A percentile compares a stretch with the other conserved stretches of the same genome.
Evolutionary conservation across 331 rosid species (phyloP).

Genomic region (Prunus yedoensis): DNA sequence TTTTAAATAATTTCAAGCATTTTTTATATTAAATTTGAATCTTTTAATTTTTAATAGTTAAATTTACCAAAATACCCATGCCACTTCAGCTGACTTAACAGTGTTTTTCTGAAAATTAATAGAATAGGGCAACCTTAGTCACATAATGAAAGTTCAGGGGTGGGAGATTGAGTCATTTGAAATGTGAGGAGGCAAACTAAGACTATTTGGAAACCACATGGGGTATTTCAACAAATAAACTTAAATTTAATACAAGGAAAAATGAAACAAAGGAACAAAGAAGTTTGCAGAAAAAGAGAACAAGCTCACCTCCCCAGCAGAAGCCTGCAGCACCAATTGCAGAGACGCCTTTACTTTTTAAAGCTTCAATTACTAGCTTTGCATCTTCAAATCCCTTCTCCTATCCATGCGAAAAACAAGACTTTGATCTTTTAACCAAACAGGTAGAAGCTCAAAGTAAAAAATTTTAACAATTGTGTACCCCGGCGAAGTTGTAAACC

Average conservation of each 20-base stretch:
- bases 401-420: constrained; percentile 31
- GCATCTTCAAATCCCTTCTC: constrained; percentile 54
- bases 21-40: too few species aligned
- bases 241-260: background rate
- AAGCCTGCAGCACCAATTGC: constrained; percentile 65
- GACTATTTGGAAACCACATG: too few species aligned
- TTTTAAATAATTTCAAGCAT: too few species aligned
- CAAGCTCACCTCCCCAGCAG: constrained; percentile 84
- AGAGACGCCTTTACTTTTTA: constrained; percentile 60
- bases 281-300: background rate
- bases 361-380: constrained; percentile 53
- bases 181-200: too few species aligned
- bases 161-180: too few species aligned
- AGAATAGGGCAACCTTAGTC: rapidly evolving
- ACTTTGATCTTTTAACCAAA: background rate
- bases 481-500: background rate
- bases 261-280: background rate
- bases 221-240: too few species aligned
- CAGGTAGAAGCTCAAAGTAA: too few species aligned
- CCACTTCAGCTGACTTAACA: rapidly evolving
- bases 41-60: too few species aligned
- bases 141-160: too few species aligned
- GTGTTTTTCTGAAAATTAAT: too few species aligned
- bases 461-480: background rate
- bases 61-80: too few species aligned